Conservation (phyloP, 352 stramenopile species). For the Phytopythium sindhum region DNA sequence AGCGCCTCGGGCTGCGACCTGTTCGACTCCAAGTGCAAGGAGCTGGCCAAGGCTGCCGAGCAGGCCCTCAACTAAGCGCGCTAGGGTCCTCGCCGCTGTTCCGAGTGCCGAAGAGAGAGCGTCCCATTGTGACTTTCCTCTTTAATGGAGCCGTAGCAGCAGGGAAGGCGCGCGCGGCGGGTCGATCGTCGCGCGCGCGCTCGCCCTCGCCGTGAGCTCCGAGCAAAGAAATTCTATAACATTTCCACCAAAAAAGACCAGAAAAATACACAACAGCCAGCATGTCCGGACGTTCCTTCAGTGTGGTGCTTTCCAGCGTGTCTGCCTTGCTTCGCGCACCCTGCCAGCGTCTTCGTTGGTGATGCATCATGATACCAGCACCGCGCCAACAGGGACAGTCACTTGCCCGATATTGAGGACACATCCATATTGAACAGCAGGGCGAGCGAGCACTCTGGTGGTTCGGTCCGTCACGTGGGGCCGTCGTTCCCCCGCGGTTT, state of each 20-base stretch:
- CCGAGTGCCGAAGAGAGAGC: neutral
- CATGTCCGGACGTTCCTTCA: neutral
- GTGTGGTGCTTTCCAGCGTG: no score
- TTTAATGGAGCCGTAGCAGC: neutral
- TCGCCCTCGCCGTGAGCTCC: neutral
- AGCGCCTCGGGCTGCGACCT: constrained; percentile 77
- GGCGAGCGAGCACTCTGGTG: no score
- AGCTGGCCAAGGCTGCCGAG: constrained; percentile 52
- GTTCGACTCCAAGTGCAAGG: constrained; percentile 72
- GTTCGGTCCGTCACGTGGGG: neutral
- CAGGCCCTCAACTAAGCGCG: constrained; percentile 57
- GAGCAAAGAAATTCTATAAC: constrained; percentile 2
- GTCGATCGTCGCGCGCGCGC: neutral
- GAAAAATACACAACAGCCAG: constrained; percentile 1
- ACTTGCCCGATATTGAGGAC: no score
- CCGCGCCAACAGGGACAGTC: no score
- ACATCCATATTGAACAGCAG: no score
- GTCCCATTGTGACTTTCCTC: neutral
- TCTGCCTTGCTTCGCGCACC: no score
- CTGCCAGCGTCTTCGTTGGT: no score
- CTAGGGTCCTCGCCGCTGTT: neutral
- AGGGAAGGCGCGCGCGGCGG: neutral
- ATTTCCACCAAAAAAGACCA: neutral
- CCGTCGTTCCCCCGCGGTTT: neutral
- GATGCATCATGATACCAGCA: no score